phyloP scores from a whole-genome alignment of 495 filamentous ascomycete species.

The Penicillium ucsense region DNA sequence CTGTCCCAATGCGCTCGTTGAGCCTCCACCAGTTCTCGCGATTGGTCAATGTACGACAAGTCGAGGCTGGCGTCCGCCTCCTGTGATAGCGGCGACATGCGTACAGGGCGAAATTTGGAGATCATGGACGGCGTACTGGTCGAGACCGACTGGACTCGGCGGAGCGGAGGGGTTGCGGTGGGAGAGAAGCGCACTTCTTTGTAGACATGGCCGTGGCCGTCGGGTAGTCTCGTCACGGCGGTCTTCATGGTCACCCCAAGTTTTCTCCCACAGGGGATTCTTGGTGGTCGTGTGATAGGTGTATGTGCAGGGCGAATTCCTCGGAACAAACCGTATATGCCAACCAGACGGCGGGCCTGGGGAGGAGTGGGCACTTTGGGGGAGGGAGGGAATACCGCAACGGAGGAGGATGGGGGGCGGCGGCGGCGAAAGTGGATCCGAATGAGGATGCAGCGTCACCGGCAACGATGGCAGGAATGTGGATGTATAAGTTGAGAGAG shows the following conservation, averaged over 20 bases:
- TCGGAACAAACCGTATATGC: not conserved
- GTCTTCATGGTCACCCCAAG: constrained; percentile 19
- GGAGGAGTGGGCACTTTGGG: not conserved
- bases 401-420: not conserved
- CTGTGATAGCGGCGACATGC: constrained; percentile 2
- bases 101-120: constrained; percentile 9
- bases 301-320: not conserved
- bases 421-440: not conserved
- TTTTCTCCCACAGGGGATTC: too few species aligned
- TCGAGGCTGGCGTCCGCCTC: constrained; percentile 12
- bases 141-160: constrained; percentile 32
- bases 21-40: constrained; percentile 31
- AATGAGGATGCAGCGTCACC: not conserved
- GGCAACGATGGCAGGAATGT: not conserved
- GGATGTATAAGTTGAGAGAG: too few species aligned
- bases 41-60: constrained; percentile 30
- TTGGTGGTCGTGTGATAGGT: not conserved
- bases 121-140: constrained; percentile 20
- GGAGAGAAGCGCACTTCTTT: constrained; percentile 43
- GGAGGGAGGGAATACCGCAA: constrained; percentile 1
- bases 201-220: constrained; percentile 33
- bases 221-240: constrained; percentile 16
- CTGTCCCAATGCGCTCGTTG: constrained; percentile 29
- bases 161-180: constrained; percentile 24
- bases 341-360: not conserved